These are phyloP conservation scores for Malus sieversii DNA, from an alignment of 306 rosid species.

Conservation along the genomic window DNA sequence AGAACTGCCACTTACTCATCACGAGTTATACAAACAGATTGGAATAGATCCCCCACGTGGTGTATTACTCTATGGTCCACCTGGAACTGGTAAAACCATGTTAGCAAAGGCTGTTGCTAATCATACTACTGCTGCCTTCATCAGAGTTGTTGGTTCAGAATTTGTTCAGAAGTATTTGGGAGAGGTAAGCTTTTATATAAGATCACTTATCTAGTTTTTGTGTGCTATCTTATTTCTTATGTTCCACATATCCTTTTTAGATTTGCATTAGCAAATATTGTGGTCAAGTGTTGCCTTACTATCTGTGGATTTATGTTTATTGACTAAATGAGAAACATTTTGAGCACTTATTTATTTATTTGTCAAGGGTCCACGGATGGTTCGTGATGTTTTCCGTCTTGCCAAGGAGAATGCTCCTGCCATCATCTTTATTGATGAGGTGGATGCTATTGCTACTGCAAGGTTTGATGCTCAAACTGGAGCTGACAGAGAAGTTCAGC, in stretches of 20 bases:
- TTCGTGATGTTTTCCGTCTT: constrained; percentile 98
- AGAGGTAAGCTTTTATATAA: constrained; percentile 51
- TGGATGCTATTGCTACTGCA: constrained; percentile 98
- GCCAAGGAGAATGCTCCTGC: constrained; percentile 99
- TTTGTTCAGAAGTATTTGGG: constrained; percentile 99
- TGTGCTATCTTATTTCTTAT: not conserved
- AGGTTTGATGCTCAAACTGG: constrained; percentile 99
- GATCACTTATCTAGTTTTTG: not conserved
- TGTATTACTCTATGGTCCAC: constrained; percentile 93
- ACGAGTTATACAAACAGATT: constrained; percentile 91
- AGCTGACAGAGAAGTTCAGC: constrained; percentile 99
- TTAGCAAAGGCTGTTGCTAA: constrained; percentile 99
- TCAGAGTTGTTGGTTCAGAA: constrained; percentile 98
- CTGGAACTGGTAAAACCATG: constrained; percentile 99
- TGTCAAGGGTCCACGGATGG: constrained; percentile 90
- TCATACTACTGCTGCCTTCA: constrained; percentile 98
- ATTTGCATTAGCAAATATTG: not conserved
- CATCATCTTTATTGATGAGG: constrained; percentile 96
- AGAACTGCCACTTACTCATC: constrained; percentile 95
- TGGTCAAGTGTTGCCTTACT: not conserved
- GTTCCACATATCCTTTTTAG: no score
- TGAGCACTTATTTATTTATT: not conserved
- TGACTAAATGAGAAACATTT: not conserved
- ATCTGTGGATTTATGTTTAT: not conserved
- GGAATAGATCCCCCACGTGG: constrained; percentile 99